A percentile compares a stretch with the other conserved stretches of the same genome.
Conservation (phyloP, 106 monocot genomes). For the Dendrobium nobile region DNA sequence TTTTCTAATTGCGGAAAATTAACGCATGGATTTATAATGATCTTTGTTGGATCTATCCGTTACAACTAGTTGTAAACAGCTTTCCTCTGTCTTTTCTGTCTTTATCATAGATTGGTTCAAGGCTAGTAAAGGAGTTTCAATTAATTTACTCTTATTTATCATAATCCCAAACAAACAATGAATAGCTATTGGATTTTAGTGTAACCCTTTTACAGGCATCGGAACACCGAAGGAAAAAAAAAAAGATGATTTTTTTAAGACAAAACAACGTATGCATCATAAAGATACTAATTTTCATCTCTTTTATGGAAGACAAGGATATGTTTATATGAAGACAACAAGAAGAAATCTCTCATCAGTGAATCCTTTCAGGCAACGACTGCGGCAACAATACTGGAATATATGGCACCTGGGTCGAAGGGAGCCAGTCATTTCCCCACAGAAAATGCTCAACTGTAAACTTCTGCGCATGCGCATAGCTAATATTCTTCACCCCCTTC, state of each 20-base stretch:
- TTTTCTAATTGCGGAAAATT: too few relatives aligned
- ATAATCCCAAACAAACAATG: background rate
- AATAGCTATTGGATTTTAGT: background rate
- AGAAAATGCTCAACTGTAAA: conserved; percentile 32
- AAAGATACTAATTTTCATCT: too few relatives aligned
- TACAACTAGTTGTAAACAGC: too few relatives aligned
- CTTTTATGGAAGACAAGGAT: background rate
- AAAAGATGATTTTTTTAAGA: too few relatives aligned
- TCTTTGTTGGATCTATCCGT: too few relatives aligned
- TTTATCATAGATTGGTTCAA: too few relatives aligned
- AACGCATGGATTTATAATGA: too few relatives aligned
- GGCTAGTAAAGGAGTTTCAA: too few relatives aligned
- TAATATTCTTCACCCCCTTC: conserved; percentile 30
- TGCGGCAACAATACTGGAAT: conserved; percentile 29
- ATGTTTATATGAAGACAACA: background rate
- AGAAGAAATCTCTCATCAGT: background rate
- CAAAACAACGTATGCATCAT: too few relatives aligned
- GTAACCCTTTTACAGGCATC: too few relatives aligned
- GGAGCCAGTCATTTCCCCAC: conserved; percentile 23
- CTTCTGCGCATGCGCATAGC: conserved; percentile 12
- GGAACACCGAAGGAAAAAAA: too few relatives aligned
- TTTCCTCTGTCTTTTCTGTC: too few relatives aligned
- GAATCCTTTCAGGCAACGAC: background rate
- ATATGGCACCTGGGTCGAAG: conserved; percentile 25
- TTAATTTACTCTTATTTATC: background rate